Evolutionary conservation across 2,329 filamentous ascomycete species (phyloP), one percentile per base, ranked within the genome.

Genomic region (Cryphonectria naterciae): DNA sequence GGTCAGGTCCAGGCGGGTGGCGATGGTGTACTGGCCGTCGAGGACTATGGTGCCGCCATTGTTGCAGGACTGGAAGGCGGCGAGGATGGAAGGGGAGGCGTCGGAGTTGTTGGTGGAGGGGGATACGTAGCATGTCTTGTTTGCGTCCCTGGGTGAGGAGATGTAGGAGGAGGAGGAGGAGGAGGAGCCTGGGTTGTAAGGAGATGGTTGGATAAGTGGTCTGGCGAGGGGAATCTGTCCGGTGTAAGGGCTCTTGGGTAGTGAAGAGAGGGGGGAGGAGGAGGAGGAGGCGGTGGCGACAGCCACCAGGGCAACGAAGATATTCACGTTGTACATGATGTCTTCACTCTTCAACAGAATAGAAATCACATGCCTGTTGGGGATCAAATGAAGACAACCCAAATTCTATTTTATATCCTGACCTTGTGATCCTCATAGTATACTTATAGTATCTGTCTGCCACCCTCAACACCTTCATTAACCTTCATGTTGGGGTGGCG

Each of bases 41-140:
- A 91, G 87, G 1, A 89, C 80, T 1, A 90, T 87, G 73, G 85
- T 85, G 2, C 89, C 89, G 22, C 88, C 88, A 74, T 88, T 82
- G 75, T 91, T 91, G 78, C 89, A 91, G 54, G 83, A 75, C 61
- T 88, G 80, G 69, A 91, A 79, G 0, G 89, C 88, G 1, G 82
- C 77, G 11, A 91, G 74, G 65, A 91, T 86, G 69, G 84, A 83
- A 0, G 80, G 74, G 0, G 79, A 78, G 68, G 82, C 80, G 52
- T 74, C 67, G 2, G 67, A 58, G 60, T 65, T 58, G 54, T 71
- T 73, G 68, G 73, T 68, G 58, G 69, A 73, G 10, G 77, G 74
- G 56, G 74, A 74, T 19, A 78, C 77, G 64, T 74, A 73, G 70
- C 77, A 78, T 10, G 75, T 74, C 73, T 76, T 77, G 46, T 72